These are phyloP conservation scores for Acanthamoeba triangularis DNA, from an alignment of 208 protist species.

Conservation along the genomic window DNA sequence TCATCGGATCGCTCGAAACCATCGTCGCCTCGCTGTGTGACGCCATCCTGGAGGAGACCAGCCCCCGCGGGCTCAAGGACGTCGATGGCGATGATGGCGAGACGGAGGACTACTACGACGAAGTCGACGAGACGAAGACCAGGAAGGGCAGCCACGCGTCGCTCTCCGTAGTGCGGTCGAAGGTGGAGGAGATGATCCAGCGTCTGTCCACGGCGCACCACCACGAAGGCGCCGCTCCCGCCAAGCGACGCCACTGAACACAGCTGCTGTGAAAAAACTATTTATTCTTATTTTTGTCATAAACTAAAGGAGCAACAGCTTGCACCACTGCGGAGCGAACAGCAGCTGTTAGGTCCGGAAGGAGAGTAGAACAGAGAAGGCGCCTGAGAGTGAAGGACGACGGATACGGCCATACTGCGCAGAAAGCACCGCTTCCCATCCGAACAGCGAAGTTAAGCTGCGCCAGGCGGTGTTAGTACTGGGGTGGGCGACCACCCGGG, in stretches of 20 bases:
- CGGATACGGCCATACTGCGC: too few relatives aligned
- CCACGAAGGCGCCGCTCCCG: not conserved
- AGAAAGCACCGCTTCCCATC: too few relatives aligned
- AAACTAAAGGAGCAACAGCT: too few relatives aligned
- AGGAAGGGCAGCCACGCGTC: not conserved
- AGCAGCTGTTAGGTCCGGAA: too few relatives aligned
- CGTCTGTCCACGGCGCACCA: not conserved
- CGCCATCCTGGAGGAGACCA: not conserved
- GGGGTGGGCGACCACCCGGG: too few relatives aligned
- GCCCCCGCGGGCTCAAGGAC: not conserved
- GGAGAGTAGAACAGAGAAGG: too few relatives aligned
- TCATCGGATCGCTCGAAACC: conserved; percentile 8
- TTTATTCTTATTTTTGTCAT: too few relatives aligned
- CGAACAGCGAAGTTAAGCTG: too few relatives aligned
- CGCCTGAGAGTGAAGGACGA: too few relatives aligned
- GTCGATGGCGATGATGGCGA: not conserved
- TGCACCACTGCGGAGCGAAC: too few relatives aligned
- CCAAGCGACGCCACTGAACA: not conserved
- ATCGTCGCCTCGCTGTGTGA: conserved; percentile 18
- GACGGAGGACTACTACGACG: not conserved
- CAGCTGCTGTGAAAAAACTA: too few relatives aligned
- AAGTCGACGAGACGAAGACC: not conserved
- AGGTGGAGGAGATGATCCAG: conserved; percentile 17
- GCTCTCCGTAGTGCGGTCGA: conserved; percentile 1
- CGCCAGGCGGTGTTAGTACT: too few relatives aligned